Base-by-base conservation (phyloP, 2,329 filamentous ascomycete genomes). In the Fusarium falciforme region DNA sequence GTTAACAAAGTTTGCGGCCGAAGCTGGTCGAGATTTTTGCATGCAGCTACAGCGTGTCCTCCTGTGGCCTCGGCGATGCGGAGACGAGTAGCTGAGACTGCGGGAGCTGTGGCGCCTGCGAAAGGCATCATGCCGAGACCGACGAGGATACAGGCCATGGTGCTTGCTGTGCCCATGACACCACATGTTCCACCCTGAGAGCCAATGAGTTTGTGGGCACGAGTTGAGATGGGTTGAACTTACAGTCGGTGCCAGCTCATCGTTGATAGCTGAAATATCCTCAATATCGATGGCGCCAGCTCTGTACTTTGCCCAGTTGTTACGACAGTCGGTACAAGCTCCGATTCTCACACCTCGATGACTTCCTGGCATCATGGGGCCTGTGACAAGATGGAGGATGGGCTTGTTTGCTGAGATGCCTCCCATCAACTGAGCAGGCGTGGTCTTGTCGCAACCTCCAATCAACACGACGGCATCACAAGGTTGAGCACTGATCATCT, bases 131-230 rank as follows among this genome's bases (percentile, higher is more conserved):
- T 86, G n/a, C 94, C 94, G 76, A 97, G 91, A 0, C 91, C 94
- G 70, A 94, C 94, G 25, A 95, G 93, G 17, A 94, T 89, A 7
- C 93, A 95, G 1, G 94, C 93, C 93, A 97, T 96, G 2, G 94
- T 97, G 79, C 94, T 96, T 8, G 94, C 94, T 0, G 94, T 97
- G 73, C 94, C 96, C 94, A 97, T 97, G 20, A 95, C 94, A 55
- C 94, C 94, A 73, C 94, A 97, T 1, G 94, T 95, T 33, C 94
- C 94, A 2, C 91, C 90, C 85, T 44, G 0, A 22, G 10, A 54
- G 14, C 1, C 25, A 7, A 17, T 17, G 42, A 20, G 25, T 17
- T 35, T 38, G 7, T 17, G 38, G n/a, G 4, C 5, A 2, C 9
- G 12, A 5, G 5, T 42, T 55, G 11, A 5, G 11, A 9, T 27